phyloP scores from a whole-genome alignment of 371 early-diverging fungal genomes.

The Mortierella sp. region DNA sequence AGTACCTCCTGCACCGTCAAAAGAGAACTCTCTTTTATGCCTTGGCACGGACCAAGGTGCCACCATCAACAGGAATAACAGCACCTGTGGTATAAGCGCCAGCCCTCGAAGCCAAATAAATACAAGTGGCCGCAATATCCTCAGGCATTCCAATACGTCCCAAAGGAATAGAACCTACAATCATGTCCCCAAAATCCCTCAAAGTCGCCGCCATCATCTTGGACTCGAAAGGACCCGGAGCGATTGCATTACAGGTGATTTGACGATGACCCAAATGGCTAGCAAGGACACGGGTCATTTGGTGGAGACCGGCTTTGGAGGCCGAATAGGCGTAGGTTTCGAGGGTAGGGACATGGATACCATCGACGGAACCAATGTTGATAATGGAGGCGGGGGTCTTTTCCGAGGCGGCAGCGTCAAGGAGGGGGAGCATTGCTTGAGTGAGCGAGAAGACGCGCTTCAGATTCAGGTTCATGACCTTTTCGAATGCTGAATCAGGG shows the following conservation, averaged over 20 bases:
- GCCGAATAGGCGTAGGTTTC: constrained; percentile 85
- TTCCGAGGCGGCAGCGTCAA: constrained; percentile 75
- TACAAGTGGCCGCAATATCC: constrained; percentile 91
- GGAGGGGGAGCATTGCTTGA: constrained; percentile 81
- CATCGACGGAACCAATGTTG: constrained; percentile 90
- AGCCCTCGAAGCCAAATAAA: constrained; percentile 85
- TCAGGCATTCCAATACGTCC: constrained; percentile 86
- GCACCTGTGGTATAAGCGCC: constrained; percentile 89
- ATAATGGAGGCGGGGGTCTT: constrained; percentile 79
- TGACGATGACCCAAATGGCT: constrained; percentile 71
- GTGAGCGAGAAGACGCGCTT: constrained; percentile 89
- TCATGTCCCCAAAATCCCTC: constrained; percentile 68
- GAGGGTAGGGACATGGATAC: constrained; percentile 67
- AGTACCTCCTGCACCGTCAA: not conserved
- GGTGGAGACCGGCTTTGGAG: constrained; percentile 87
- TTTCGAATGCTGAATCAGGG: constrained; percentile 80
- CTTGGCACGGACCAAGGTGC: constrained; percentile 67
- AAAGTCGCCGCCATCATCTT: constrained; percentile 90
- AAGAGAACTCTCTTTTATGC: constrained; percentile 17
- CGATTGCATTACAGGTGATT: constrained; percentile 92
- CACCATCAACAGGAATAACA: constrained; percentile 91
- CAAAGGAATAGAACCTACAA: constrained; percentile 73
- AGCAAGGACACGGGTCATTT: constrained; percentile 80
- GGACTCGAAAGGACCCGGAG: constrained; percentile 91
- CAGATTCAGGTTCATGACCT: constrained; percentile 91